Evolutionary conservation across 2,329 filamentous ascomycete species (phyloP).

Genomic region (Arthrobotrys megalospora): DNA sequence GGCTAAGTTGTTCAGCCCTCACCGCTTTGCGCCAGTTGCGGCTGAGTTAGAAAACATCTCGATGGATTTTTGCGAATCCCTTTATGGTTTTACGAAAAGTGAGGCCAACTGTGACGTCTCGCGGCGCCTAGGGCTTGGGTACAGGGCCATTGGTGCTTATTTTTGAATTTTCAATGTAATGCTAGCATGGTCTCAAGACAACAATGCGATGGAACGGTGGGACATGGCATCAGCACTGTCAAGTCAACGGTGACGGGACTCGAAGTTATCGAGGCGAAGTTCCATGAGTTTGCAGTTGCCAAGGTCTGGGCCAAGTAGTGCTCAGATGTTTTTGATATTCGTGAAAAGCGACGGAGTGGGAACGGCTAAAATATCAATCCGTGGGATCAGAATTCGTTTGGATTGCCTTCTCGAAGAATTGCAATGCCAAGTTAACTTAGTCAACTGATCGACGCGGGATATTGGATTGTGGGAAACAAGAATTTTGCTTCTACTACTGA

Average conservation of each 20-base stretch:
- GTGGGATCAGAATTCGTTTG: too few relatives aligned
- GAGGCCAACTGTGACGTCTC: neutral
- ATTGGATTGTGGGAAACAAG: neutral
- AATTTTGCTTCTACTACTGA: too few relatives aligned
- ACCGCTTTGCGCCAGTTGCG: slow-evolving; percentile 10
- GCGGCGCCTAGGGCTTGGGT: slow-evolving; percentile 2
- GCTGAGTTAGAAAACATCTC: neutral
- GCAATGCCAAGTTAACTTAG: neutral
- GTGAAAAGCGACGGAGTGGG: too few relatives aligned
- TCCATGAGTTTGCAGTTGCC: neutral
- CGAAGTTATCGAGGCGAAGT: neutral
- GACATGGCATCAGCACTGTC: neutral
- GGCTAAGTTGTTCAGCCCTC: slow-evolving; percentile 15
- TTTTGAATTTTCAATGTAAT: neutral
- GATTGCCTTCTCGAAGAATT: too few relatives aligned
- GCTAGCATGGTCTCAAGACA: neutral
- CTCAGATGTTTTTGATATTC: neutral
- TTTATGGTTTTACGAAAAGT: too few relatives aligned
- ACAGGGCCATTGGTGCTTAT: slow-evolving; percentile 20
- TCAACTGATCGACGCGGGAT: neutral
- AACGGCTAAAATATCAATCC: neutral
- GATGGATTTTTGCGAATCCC: too few relatives aligned
- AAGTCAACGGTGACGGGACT: neutral
- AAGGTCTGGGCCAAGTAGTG: neutral
- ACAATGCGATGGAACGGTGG: neutral